Percentiles rank a stretch among this genome's conserved stretches.
phyloP scores from a whole-genome alignment of 352 stramenopile species.

The Phytopythium helicoides region DNA sequence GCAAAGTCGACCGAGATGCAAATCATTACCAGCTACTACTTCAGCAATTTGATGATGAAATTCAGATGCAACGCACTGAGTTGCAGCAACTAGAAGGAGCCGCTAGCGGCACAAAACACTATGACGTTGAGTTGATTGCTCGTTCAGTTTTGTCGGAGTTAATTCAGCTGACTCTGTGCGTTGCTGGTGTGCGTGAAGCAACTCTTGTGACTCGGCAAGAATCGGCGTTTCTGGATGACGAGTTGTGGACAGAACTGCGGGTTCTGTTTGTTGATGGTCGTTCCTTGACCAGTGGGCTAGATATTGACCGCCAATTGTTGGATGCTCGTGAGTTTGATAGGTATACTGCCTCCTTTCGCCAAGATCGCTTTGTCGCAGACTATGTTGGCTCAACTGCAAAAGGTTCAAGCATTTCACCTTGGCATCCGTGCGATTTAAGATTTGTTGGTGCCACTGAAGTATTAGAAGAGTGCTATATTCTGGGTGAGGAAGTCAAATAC shows the following conservation, averaged over 20 bases:
- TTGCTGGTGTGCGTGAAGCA: slow-evolving; percentile 49
- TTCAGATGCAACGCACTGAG: slow-evolving; percentile 38
- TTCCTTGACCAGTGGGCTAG: neutral
- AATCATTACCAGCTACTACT: slow-evolving; percentile 50
- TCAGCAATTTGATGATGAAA: slow-evolving; percentile 64
- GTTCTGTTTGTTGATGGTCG: slow-evolving; percentile 35
- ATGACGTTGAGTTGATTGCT: slow-evolving; percentile 47
- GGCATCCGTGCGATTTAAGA: slow-evolving; percentile 31
- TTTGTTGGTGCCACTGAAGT: slow-evolving; percentile 42
- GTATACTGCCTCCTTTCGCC: slow-evolving; percentile 41
- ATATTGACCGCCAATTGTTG: slow-evolving; percentile 1
- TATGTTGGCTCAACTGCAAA: slow-evolving; percentile 19
- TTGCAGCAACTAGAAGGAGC: slow-evolving; percentile 30
- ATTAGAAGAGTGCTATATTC: slow-evolving; percentile 43
- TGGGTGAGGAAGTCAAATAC: slow-evolving; percentile 66
- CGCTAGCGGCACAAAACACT: slow-evolving; percentile 24
- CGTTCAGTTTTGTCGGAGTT: slow-evolving; percentile 39
- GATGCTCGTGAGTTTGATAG: slow-evolving; percentile 28
- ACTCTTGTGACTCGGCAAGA: slow-evolving; percentile 31
- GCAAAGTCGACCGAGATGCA: slow-evolving; percentile 52
- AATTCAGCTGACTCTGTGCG: slow-evolving; percentile 53
- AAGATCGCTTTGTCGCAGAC: slow-evolving; percentile 11
- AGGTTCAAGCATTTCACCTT: slow-evolving; percentile 17
- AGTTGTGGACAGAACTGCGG: slow-evolving; percentile 58
- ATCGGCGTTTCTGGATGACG: slow-evolving; percentile 33